Conservation (phyloP, 805 yeast species). For the Spathaspora girioi region DNA sequence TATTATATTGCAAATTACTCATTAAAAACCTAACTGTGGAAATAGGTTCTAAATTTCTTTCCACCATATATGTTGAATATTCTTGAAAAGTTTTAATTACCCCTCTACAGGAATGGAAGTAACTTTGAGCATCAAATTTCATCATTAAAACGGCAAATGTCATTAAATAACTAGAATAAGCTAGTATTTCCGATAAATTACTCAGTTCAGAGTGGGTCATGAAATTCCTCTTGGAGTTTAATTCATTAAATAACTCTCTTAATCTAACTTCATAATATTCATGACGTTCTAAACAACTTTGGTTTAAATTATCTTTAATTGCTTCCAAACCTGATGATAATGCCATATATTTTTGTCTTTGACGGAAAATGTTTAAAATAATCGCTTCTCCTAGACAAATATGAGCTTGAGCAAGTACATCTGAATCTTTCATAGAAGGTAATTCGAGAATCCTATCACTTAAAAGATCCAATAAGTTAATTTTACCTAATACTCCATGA, state of each 20-base stretch:
- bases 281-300: conserved; percentile 12
- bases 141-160: conserved; percentile 7
- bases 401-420: conserved; percentile 4
- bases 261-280: conserved; percentile 9
- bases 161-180: conserved; percentile 6
- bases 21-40: conserved; percentile 7
- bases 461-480: conserved; percentile 8
- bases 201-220: background rate
- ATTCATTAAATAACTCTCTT: background rate
- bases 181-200: background rate
- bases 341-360: conserved; percentile 1
- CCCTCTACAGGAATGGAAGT: conserved; percentile 8
- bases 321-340: background rate
- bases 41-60: background rate
- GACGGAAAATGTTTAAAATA: conserved; percentile 10
- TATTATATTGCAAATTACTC: conserved; percentile 10
- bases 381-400: conserved; percentile 16
- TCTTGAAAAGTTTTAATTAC: conserved; percentile 5
- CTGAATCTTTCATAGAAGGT: background rate
- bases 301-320: conserved; percentile 8
- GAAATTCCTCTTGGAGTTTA: background rate
- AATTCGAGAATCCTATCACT: conserved; percentile 3
- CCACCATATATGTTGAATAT: conserved; percentile 2
- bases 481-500: conserved; percentile 7
- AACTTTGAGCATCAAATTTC: conserved; percentile 11